Evolutionary conservation across 345 rosid species (phyloP), one percentile per base, ranked within the genome.

Genomic region (Sisymbrium altissimum): DNA sequence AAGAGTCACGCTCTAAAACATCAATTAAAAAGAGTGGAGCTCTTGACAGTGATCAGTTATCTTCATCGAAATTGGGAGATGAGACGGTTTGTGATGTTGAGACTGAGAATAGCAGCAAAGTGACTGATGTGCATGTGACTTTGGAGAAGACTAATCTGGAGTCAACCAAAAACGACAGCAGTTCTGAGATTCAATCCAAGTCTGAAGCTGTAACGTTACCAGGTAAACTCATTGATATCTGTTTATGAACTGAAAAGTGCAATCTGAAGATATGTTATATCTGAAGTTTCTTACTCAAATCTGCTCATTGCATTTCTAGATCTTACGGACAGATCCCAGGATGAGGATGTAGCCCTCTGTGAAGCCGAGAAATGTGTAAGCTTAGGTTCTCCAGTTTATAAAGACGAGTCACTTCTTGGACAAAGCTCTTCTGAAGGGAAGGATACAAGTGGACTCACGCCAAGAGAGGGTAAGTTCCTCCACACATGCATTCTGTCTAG

Each of bases 301-400:
- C 6, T 68, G 60, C 73, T 70, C 70, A 68, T 75, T 79, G 78
- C 73, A 10, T 83, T 71, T 40, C 68, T 87, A 57, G 86, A 86
- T 80, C 77, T 83, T 63, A 65, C 77, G 75, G 80, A 75, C 60
- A 79, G 81, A 78, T 23, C 74, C 32, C 80, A 84, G 75, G 81
- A 65, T 41, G 33, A 65, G 36, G 91, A 86, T 72, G 80, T 63
- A 62, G 85, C 94, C 70, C 72, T 84, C 29, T 90, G 84, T 79
- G 93, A 85, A 79, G 92, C 88, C 49, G 97, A 91, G 74, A 89
- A 89, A 77, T 78, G 89, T 80, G 85, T 86, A n/a, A 89, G 86
- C 76, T 77, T 90, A 67, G 84, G 78, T 64, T 54, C 84, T 71
- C 44, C 78, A 48, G 56, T 52, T 55, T 89, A 91, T 80, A 94